Percentiles rank a stretch among this genome's conserved stretches.
These are phyloP conservation scores for Aspergillus fischeri DNA, from an alignment of 2,329 filamentous ascomycete genomes.

Conservation along the genomic window DNA sequence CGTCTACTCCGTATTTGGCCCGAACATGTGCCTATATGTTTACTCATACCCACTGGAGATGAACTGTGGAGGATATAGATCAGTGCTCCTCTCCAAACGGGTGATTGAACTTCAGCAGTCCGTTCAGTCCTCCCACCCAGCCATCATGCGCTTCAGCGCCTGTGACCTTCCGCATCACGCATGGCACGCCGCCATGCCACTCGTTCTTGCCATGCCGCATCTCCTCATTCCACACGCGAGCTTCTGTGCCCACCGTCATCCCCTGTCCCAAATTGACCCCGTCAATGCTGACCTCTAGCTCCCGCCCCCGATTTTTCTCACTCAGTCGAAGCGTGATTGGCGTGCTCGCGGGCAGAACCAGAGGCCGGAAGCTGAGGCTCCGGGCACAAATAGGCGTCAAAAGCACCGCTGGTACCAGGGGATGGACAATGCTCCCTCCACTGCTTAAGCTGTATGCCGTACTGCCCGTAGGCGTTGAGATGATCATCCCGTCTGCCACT, in stretches of 20 bases:
- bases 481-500: constrained; percentile 90
- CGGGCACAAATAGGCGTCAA: constrained; percentile 93
- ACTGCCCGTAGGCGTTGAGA: constrained; percentile 89
- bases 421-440: constrained; percentile 91
- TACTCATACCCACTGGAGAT: neutral
- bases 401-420: constrained; percentile 79
- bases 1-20: neutral
- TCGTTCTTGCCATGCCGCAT: constrained; percentile 54
- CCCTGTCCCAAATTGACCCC: constrained; percentile 63
- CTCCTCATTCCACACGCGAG: constrained; percentile 81
- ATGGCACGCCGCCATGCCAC: constrained; percentile 80
- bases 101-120: constrained; percentile 93
- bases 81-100: constrained; percentile 70
- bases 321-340: constrained; percentile 78
- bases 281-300: constrained; percentile 76
- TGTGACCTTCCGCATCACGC: constrained; percentile 67
- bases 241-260: constrained; percentile 73
- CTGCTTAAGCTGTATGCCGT: constrained; percentile 94
- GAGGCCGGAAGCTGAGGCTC: constrained; percentile 83
- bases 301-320: constrained; percentile 70
- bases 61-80: neutral
- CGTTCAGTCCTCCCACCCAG: constrained; percentile 94
- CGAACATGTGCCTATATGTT: neutral
- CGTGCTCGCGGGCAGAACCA: constrained; percentile 83
- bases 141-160: constrained; percentile 68